Conservation (phyloP, 2,329 filamentous ascomycete genomes). For the Aspergillus jensenii region DNA sequence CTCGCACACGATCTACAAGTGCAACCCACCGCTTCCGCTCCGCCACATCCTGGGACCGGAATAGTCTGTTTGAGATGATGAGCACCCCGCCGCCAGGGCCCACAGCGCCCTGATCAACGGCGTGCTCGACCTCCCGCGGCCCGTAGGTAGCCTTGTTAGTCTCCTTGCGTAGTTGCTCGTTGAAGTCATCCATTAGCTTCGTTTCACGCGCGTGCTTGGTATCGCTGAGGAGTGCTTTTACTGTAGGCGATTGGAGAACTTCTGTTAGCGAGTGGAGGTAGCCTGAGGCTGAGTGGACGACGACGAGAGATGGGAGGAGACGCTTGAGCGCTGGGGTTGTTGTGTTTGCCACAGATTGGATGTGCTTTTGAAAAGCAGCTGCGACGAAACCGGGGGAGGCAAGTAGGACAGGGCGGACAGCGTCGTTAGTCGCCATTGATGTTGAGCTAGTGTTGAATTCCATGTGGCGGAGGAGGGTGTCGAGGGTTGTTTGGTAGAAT, state of each 20-base stretch:
- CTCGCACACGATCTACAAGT: constrained; percentile 84
- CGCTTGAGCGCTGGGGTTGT: constrained; percentile 67
- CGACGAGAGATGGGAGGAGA: constrained; percentile 57
- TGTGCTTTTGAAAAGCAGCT: constrained; percentile 73
- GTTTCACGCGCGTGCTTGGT: constrained; percentile 88
- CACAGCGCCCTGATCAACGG: constrained; percentile 83
- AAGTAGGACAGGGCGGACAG: constrained; percentile 66
- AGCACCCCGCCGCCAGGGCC: constrained; percentile 81
- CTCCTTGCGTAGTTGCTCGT: constrained; percentile 73
- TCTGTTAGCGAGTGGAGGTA: constrained; percentile 87
- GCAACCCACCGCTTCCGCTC: constrained; percentile 77
- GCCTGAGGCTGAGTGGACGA: constrained; percentile 82
- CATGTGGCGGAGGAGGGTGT: constrained; percentile 73
- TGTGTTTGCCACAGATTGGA: constrained; percentile 60
- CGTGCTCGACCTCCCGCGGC: constrained; percentile 73
- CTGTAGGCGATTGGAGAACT: constrained; percentile 77
- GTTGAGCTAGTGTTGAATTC: constrained; percentile 60
- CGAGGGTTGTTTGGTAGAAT: constrained; percentile 76
- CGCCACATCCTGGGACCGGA: constrained; percentile 76
- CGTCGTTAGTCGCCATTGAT: constrained; percentile 36
- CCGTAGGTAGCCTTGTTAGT: constrained; percentile 93
- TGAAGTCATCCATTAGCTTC: constrained; percentile 79
- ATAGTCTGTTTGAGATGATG: constrained; percentile 82
- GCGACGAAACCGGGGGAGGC: constrained; percentile 90
- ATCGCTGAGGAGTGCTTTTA: constrained; percentile 74